Conservation (phyloP, 2,329 filamentous ascomycete genomes). For the Tricladium varicosporioides region DNA sequence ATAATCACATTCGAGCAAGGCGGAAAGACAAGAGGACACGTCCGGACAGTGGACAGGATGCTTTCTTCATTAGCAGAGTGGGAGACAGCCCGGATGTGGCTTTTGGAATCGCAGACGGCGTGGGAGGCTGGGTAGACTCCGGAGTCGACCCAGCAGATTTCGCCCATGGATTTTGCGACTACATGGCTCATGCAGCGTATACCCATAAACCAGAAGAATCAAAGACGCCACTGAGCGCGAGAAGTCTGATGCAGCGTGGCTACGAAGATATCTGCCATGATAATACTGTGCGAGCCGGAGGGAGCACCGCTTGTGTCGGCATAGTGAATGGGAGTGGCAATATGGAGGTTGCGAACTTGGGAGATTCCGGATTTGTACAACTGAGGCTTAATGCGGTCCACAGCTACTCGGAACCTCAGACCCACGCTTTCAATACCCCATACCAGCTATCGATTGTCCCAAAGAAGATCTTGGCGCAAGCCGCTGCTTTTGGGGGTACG, state of each 20-base stretch:
- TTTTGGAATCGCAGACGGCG: constrained; percentile 89
- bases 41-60: constrained; percentile 86
- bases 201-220: constrained; percentile 28
- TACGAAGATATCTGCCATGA: constrained; percentile 82
- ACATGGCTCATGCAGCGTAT: constrained; percentile 77
- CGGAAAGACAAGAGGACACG: constrained; percentile 57
- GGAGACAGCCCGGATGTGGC: constrained; percentile 70
- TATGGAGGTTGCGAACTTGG: constrained; percentile 88
- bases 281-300: constrained; percentile 71
- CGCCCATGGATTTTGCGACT: constrained; percentile 87
- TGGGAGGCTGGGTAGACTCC: constrained; percentile 91
- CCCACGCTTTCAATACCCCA: constrained; percentile 96
- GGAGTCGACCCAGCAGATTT: constrained; percentile 94
- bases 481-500: constrained; percentile 77
- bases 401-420: constrained; percentile 80
- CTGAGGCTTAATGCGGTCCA: constrained; percentile 83
- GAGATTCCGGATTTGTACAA: constrained; percentile 91
- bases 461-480: constrained; percentile 72
- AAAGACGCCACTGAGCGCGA: constrained; percentile 52
- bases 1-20: constrained; percentile 55
- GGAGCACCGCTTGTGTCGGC: constrained; percentile 89
- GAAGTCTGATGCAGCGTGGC: constrained; percentile 73
- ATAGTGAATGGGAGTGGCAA: constrained; percentile 70
- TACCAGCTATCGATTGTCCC: constrained; percentile 92
- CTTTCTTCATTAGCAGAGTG: constrained; percentile 88